Percentiles rank a stretch among this genome's conserved stretches.
These are phyloP conservation scores for Tardiomyces blankii DNA, from an alignment of 1,139 yeast genomes.

Conservation along the genomic window DNA sequence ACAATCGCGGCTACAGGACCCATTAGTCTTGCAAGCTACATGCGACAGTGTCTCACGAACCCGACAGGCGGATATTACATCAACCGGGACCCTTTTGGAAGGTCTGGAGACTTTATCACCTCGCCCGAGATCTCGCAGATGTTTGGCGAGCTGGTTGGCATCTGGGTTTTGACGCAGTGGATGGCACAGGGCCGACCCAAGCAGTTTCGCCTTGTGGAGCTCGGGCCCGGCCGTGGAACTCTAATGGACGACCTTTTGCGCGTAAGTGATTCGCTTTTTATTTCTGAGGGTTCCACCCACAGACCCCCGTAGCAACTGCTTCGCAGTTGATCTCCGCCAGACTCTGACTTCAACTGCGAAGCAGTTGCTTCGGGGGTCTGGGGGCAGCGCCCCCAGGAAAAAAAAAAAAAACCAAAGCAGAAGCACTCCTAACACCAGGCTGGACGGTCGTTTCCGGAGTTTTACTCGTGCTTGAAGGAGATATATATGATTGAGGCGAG, in stretches of 20 bases:
- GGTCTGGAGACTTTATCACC: slow-evolving; percentile 66
- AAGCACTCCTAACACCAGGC: slow-evolving; percentile 8
- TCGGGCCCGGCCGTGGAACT: slow-evolving; percentile 85
- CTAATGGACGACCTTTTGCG: slow-evolving; percentile 54
- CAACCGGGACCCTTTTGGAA: slow-evolving; percentile 62
- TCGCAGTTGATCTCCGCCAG: too few relatives aligned
- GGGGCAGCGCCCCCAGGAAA: too few relatives aligned
- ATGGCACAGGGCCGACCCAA: slow-evolving; percentile 42
- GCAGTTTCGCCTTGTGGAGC: slow-evolving; percentile 52
- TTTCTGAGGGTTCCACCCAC: too few relatives aligned
- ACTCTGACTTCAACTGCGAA: too few relatives aligned
- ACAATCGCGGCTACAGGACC: slow-evolving; percentile 43
- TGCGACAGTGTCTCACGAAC: slow-evolving; percentile 75
- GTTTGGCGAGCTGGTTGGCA: slow-evolving; percentile 78
- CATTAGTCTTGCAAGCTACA: slow-evolving; percentile 56
- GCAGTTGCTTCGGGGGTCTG: too few relatives aligned
- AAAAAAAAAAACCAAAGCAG: slow-evolving; percentile 22
- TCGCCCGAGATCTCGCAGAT: slow-evolving; percentile 83
- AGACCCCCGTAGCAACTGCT: too few relatives aligned
- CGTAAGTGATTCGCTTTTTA: slow-evolving; percentile 7
- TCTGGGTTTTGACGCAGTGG: slow-evolving; percentile 55
- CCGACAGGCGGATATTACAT: slow-evolving; percentile 76
- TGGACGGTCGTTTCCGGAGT: slow-evolving; percentile 19
- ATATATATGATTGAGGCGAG: slow-evolving; percentile 66
- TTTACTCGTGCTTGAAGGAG: slow-evolving; percentile 22